phyloP scores from a whole-genome alignment of 176 grass and related monocot species.

The Miscanthus lutarioriparius region DNA sequence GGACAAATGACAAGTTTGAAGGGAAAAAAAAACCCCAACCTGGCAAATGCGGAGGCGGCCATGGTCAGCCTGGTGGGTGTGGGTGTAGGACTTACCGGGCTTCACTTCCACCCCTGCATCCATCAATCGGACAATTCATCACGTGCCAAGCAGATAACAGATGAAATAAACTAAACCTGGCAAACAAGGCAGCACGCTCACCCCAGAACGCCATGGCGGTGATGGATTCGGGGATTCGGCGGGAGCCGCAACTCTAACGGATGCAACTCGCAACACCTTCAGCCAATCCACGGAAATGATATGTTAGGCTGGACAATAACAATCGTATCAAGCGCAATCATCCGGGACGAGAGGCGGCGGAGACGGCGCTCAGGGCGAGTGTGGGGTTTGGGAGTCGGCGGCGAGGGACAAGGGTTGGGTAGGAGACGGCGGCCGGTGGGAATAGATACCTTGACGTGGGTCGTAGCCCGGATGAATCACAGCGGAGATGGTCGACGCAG shows the following conservation, averaged over 20 bases:
- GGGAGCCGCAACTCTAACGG: background rate
- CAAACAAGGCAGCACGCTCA: background rate
- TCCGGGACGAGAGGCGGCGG: background rate
- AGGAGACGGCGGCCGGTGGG: background rate
- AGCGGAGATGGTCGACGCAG: background rate
- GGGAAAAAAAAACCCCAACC: slow-evolving; percentile 26
- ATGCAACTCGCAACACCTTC: background rate
- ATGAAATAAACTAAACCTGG: background rate
- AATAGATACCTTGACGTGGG: background rate
- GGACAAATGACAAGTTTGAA: background rate
- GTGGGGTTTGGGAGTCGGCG: background rate
- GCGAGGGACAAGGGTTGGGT: background rate
- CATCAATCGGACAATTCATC: background rate
- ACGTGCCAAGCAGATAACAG: background rate
- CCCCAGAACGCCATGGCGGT: slow-evolving; percentile 25
- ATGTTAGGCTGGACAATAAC: background rate
- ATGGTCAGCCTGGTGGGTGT: slow-evolving; percentile 55
- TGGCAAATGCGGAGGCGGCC: slow-evolving; percentile 81
- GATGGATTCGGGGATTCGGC: background rate
- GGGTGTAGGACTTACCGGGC: slow-evolving; percentile 80
- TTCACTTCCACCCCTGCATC: slow-evolving; percentile 80
- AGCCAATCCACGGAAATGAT: background rate
- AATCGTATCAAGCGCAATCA: background rate
- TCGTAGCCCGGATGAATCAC: background rate
- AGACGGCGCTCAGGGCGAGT: background rate